Conservation (phyloP, 2,329 filamentous ascomycete species). For the Immersiporthe knoxdaviesiana region DNA sequence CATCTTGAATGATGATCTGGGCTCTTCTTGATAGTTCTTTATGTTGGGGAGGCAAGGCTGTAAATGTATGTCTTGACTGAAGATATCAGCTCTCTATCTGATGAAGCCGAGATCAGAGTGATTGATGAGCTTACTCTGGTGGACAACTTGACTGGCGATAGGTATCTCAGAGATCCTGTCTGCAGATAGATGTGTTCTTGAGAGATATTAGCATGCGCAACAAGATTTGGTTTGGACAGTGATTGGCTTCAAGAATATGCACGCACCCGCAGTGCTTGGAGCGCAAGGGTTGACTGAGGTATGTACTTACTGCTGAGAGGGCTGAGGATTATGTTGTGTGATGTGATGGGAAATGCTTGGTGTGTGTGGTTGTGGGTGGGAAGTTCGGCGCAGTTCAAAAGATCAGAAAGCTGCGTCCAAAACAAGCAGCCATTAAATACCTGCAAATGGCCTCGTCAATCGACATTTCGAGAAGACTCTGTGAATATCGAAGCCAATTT, state of each 20-base stretch:
- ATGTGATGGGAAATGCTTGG: not conserved
- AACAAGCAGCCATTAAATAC: no score
- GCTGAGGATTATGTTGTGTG: not conserved
- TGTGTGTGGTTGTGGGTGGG: not conserved
- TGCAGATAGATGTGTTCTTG: not conserved
- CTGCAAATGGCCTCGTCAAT: no score
- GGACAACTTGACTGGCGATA: not conserved
- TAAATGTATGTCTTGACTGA: not conserved
- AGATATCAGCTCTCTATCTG: not conserved
- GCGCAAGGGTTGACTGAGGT: no score
- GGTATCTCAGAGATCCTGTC: no score
- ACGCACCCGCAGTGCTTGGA: no score
- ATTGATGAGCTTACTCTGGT: not conserved
- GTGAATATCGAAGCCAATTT: no score
- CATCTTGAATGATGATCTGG: not conserved
- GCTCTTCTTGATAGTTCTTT: not conserved
- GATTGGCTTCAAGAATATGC: not conserved
- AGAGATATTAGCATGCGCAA: not conserved
- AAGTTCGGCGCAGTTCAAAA: no score
- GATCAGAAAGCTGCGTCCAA: no score
- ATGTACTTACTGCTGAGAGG: slow-evolving; percentile 22
- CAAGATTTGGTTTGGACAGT: not conserved
- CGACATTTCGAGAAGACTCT: no score
- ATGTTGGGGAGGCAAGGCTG: not conserved
- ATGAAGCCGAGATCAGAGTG: not conserved